phyloP scores from a whole-genome alignment of 176 grass and related monocot genomes.

The Oryza coarctata region DNA sequence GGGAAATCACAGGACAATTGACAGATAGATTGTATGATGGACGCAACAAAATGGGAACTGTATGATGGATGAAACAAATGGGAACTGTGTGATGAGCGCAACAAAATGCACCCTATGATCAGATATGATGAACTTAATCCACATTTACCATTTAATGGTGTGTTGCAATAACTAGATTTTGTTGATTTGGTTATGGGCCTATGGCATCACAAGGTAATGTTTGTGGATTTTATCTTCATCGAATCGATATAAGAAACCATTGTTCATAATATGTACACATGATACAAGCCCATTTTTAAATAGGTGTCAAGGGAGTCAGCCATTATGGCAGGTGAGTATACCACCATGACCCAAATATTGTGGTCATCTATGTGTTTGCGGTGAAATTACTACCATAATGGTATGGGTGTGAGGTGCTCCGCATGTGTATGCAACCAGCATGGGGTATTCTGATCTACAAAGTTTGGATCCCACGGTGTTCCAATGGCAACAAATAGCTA shows the following conservation, averaged over 20 bases:
- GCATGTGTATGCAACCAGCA: not conserved
- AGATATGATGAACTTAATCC: not conserved
- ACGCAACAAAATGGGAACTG: no score
- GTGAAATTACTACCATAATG: not conserved
- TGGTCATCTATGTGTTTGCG: not conserved
- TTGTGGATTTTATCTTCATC: not conserved
- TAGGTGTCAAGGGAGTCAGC: not conserved
- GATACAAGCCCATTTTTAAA: not conserved
- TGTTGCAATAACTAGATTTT: not conserved
- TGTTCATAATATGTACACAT: slow-evolving; percentile 1
- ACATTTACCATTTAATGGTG: not conserved
- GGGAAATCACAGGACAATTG: not conserved
- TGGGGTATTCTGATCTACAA: not conserved
- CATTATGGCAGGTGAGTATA: not conserved
- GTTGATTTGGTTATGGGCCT: not conserved
- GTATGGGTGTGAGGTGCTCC: not conserved
- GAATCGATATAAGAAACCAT: not conserved
- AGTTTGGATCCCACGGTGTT: not conserved
- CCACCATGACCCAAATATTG: not conserved
- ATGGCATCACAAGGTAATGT: not conserved
- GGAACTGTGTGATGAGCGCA: no score
- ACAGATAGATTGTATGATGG: not conserved
- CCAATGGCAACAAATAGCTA: not conserved
- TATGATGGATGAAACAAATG: no score
- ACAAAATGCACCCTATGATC: no score